Evolutionary conservation across 345 rosid genomes (phyloP).

Genomic region (Pugionium cornutum): DNA sequence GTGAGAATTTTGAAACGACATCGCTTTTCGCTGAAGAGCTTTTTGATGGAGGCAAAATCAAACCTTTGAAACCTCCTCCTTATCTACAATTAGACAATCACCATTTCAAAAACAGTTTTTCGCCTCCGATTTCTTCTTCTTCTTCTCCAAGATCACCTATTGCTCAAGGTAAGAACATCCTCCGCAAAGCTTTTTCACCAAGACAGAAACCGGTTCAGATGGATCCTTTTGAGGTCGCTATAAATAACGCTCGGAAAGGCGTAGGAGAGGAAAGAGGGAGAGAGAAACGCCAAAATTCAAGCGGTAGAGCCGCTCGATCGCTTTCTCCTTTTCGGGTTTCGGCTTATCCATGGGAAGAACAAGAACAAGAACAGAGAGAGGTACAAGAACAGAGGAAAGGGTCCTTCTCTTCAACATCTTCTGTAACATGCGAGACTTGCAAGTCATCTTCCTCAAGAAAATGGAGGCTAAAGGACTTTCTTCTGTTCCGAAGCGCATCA

Average conservation of each 20-base stretch:
- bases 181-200: slow-evolving; percentile 62
- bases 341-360: slow-evolving; percentile 75
- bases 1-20: slow-evolving; percentile 37
- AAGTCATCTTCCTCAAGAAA: slow-evolving; percentile 56
- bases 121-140: slow-evolving; percentile 40
- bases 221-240: slow-evolving; percentile 49
- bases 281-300: slow-evolving; percentile 48
- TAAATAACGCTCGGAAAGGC: slow-evolving; percentile 42
- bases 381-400: slow-evolving; percentile 42
- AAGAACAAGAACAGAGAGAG: slow-evolving; percentile 29
- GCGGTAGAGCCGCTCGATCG: slow-evolving; percentile 60
- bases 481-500: slow-evolving; percentile 86
- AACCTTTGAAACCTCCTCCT: slow-evolving; percentile 71
- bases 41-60: slow-evolving; percentile 71
- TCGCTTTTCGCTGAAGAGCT: slow-evolving; percentile 71
- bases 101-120: slow-evolving; percentile 36
- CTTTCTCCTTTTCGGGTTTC: slow-evolving; percentile 78
- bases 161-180: slow-evolving; percentile 49
- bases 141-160: slow-evolving; percentile 63
- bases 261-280: slow-evolving; percentile 55
- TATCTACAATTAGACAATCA: slow-evolving; percentile 43
- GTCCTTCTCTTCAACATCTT: slow-evolving; percentile 35
- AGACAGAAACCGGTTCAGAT: slow-evolving; percentile 42
- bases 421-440: slow-evolving; percentile 30
- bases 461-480: slow-evolving; percentile 77